A percentile compares a stretch with the other conserved stretches of the same genome.
Evolutionary conservation across 106 monocot species (phyloP).

Genomic region (Allium sativum): DNA sequence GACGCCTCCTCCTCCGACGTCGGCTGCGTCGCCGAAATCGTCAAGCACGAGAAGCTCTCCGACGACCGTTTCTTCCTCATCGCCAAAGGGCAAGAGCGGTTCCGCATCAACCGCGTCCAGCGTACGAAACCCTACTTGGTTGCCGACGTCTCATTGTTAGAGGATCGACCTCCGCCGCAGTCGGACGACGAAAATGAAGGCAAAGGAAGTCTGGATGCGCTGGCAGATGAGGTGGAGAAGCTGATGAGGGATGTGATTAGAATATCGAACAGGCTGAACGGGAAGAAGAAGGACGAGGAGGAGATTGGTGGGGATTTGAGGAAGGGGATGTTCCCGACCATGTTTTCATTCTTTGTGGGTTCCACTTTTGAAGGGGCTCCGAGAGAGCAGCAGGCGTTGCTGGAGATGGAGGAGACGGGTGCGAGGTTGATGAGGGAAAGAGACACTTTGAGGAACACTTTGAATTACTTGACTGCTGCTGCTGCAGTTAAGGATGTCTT

Average conservation of each 20-base stretch:
- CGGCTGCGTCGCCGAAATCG: constrained; percentile 88
- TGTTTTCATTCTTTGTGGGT: constrained; percentile 90
- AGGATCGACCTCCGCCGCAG: constrained; percentile 77
- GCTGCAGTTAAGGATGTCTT: constrained; percentile 68
- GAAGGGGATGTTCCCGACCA: constrained; percentile 61
- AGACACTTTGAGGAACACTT: constrained; percentile 69
- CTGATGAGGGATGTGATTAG: constrained; percentile 82
- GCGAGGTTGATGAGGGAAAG: constrained; percentile 63
- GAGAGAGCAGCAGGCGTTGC: constrained; percentile 82
- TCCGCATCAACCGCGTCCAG: constrained; percentile 48
- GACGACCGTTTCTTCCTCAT: constrained; percentile 95
- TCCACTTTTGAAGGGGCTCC: constrained; percentile 86
- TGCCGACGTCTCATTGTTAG: constrained; percentile 71
- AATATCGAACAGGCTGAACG: constrained; percentile 68
- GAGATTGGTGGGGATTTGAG: constrained; percentile 37
- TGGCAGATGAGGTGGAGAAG: constrained; percentile 65
- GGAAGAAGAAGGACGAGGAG: constrained; percentile 37
- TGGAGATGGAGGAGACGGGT: constrained; percentile 82
- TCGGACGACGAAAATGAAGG: constrained; percentile 12
- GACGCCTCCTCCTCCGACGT: constrained; percentile 40
- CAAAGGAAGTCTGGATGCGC: constrained; percentile 32
- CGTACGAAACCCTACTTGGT: constrained; percentile 78
- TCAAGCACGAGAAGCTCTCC: constrained; percentile 80
- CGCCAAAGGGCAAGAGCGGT: constrained; percentile 95
- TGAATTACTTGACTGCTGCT: constrained; percentile 73